Evolutionary conservation across 1,284 basidiomycete species (phyloP).

Genomic region (Phaffia rhodozyma): DNA sequence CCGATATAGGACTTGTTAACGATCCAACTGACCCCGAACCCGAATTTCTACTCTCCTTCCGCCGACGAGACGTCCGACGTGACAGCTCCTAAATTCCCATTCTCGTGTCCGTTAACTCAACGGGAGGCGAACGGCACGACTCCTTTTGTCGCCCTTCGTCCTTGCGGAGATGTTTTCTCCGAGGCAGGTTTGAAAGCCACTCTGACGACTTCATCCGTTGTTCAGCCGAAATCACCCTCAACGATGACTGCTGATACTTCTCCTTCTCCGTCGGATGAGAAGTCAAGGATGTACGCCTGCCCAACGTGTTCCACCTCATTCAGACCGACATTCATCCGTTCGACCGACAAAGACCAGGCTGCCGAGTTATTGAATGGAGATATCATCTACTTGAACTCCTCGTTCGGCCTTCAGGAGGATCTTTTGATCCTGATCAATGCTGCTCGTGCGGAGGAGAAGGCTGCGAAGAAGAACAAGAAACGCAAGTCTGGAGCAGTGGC

Average conservation of each 20-base stretch:
- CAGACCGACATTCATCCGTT: conserved; percentile 23
- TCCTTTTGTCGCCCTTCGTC: conserved; percentile 71
- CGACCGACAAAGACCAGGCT: conserved; percentile 18
- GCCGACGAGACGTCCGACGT: conserved; percentile 34
- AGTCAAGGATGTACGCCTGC: conserved; percentile 25
- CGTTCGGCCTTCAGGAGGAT: conserved; percentile 28
- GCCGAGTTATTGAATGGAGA: conserved; percentile 1
- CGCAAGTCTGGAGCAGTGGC: conserved; percentile 19
- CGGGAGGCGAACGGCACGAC: conserved; percentile 87
- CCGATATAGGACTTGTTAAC: conserved; percentile 61
- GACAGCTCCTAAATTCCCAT: conserved; percentile 46
- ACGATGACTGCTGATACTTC: conserved; percentile 8
- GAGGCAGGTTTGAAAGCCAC: conserved; percentile 60
- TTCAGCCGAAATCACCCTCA: background rate
- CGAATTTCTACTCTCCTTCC: conserved; percentile 36
- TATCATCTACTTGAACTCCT: conserved; percentile 31
- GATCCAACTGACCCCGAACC: conserved; percentile 63
- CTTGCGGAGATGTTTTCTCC: conserved; percentile 81
- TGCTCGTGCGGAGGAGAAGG: conserved; percentile 28
- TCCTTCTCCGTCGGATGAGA: conserved; percentile 8
- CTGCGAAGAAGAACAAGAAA: conserved; percentile 27
- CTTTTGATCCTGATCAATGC: conserved; percentile 29
- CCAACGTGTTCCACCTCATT: conserved; percentile 34
- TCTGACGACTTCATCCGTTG: background rate
- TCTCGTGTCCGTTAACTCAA: conserved; percentile 75